A percentile compares a stretch with the other conserved stretches of the same genome.
phyloP scores from a whole-genome alignment of 1,139 yeast genomes.

The Suhomyces coccinellae region DNA sequence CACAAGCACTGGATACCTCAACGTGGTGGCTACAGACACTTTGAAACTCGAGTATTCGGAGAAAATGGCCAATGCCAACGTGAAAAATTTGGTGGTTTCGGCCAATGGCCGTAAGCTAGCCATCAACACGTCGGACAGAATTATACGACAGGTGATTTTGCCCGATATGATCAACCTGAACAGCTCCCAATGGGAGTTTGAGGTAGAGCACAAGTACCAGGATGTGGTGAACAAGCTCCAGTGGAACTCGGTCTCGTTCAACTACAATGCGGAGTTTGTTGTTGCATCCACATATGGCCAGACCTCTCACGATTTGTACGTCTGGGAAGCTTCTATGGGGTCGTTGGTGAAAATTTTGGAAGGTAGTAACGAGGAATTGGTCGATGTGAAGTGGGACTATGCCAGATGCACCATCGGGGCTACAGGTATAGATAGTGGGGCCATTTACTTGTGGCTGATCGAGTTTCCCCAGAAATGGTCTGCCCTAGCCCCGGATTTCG shows the following conservation, averaged over 20 bases:
- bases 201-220: constrained; percentile 79
- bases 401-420: constrained; percentile 75
- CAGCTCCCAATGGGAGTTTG: constrained; percentile 49
- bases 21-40: constrained; percentile 41
- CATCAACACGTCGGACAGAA: constrained; percentile 78
- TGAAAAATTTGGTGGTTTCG: constrained; percentile 68
- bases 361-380: constrained; percentile 86
- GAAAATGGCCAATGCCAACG: constrained; percentile 65
- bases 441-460: constrained; percentile 80
- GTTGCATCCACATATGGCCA: constrained; percentile 89
- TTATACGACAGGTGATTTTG: constrained; percentile 67
- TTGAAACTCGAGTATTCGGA: constrained; percentile 45
- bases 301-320: constrained; percentile 81
- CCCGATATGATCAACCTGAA: constrained; percentile 46
- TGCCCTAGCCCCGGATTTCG: constrained; percentile 95
- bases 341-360: constrained; percentile 84
- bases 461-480: constrained; percentile 93
- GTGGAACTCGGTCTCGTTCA: constrained; percentile 82
- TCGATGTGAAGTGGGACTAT: constrained; percentile 85
- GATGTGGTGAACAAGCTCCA: constrained; percentile 87
- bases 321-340: constrained; percentile 93
- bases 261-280: constrained; percentile 78
- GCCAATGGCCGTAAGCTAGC: constrained; percentile 70
- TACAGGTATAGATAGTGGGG: constrained; percentile 87
- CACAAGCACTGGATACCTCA: constrained; percentile 77